Conservation (phyloP, 2,329 filamentous ascomycete genomes). For the Parascedosporium putredinis region DNA sequence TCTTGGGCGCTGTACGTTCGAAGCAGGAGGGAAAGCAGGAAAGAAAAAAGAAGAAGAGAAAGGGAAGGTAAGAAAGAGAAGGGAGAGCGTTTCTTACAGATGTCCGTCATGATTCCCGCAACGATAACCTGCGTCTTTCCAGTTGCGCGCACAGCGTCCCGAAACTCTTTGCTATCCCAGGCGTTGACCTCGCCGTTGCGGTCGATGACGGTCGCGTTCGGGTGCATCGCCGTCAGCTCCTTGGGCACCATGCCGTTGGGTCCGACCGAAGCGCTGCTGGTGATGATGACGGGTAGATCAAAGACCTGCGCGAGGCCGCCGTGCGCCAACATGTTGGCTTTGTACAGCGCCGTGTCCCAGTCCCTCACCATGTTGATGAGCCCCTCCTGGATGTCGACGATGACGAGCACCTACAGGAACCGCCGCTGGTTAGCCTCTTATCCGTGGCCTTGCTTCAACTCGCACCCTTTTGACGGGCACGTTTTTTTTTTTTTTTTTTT, state of each 20-base stretch:
- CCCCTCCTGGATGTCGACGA: slow-evolving; percentile 28
- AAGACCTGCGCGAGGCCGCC: slow-evolving; percentile 56
- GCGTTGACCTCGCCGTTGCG: slow-evolving; percentile 66
- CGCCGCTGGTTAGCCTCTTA: not conserved
- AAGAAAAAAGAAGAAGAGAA: slow-evolving; percentile 12
- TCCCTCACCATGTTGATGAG: slow-evolving; percentile 44
- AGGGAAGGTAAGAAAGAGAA: no score
- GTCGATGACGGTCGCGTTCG: slow-evolving; percentile 53
- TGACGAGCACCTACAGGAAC: slow-evolving; percentile 20
- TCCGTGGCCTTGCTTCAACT: no score
- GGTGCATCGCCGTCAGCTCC: slow-evolving; percentile 59
- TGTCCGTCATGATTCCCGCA: slow-evolving; percentile 63
- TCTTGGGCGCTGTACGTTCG: not conserved
- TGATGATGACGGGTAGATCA: slow-evolving; percentile 57
- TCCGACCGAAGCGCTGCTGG: slow-evolving; percentile 51
- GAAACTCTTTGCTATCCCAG: slow-evolving; percentile 65
- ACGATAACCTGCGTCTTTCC: slow-evolving; percentile 62
- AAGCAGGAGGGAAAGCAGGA: not conserved
- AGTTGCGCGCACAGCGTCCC: slow-evolving; percentile 51
- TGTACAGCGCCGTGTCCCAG: slow-evolving; percentile 54
- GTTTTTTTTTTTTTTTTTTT: no score
- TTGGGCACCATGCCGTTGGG: slow-evolving; percentile 63
- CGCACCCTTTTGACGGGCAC: no score
- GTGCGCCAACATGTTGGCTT: slow-evolving; percentile 58
- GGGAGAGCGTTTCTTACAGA: no score